phyloP scores from a whole-genome alignment of 257 asterid species.

The Phtheirospermum japonicum region DNA sequence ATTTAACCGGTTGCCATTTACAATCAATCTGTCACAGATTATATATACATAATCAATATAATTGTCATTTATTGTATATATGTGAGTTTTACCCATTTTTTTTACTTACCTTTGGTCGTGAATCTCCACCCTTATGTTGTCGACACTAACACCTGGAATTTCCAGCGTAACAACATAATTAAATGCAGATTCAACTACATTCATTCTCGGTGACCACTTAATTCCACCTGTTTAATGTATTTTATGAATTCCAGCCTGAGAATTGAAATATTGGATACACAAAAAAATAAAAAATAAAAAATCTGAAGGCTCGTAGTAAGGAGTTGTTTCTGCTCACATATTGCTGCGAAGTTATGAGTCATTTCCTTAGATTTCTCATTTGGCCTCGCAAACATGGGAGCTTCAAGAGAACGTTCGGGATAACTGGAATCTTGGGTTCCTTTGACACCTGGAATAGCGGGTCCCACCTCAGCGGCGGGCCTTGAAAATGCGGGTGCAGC shows the following conservation, averaged over 20 bases:
- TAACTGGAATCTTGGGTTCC: constrained; percentile 33
- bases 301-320: too few relatives aligned
- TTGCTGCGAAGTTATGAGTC: constrained; percentile 26
- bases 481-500: constrained; percentile 55
- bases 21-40: constrained; percentile 50
- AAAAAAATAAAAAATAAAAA: too few relatives aligned
- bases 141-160: constrained; percentile 64
- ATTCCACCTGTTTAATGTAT: constrained; percentile 6
- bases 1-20: constrained; percentile 54
- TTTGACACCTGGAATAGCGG: constrained; percentile 24
- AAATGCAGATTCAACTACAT: constrained; percentile 63
- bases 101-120: constrained; percentile 55
- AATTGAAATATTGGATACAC: background rate
- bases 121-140: constrained; percentile 62
- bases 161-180: constrained; percentile 55
- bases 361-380: constrained; percentile 30
- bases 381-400: constrained; percentile 63
- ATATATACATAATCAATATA: background rate
- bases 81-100: background rate
- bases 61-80: background rate
- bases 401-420: constrained; percentile 33
- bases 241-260: background rate
- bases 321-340: too few relatives aligned
- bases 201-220: constrained; percentile 71
- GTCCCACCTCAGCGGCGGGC: constrained; percentile 36